A percentile compares a stretch with the other conserved stretches of the same genome.
phyloP scores from a whole-genome alignment of 2,329 filamentous ascomycete species.

The Ambrosiella xylebori region DNA sequence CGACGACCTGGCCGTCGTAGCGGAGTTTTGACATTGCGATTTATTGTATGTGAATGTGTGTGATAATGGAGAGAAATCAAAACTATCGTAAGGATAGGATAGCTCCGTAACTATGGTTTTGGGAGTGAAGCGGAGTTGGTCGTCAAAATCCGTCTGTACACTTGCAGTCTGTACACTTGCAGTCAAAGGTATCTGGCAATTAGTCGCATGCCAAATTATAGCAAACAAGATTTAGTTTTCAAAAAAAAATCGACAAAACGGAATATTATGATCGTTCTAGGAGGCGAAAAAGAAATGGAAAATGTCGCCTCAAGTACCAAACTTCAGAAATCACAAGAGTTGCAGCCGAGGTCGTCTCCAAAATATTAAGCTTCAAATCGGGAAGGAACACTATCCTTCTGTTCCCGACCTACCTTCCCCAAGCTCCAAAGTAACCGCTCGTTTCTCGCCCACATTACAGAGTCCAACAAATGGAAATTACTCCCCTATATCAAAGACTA shows the following conservation, averaged over 20 bases:
- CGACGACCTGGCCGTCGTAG: slow-evolving; percentile 70
- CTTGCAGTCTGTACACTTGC: too few relatives aligned
- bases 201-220: too few relatives aligned
- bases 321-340: neutral
- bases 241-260: neutral
- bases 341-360: neutral
- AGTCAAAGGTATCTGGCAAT: too few relatives aligned
- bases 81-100: neutral
- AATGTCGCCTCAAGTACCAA: neutral
- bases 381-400: neutral
- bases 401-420: neutral
- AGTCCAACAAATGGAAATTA: neutral
- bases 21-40: slow-evolving; percentile 48
- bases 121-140: too few relatives aligned
- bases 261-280: neutral
- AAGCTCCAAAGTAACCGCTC: neutral
- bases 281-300: neutral
- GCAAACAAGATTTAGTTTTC: neutral
- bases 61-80: neutral
- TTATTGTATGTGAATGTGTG: neutral
- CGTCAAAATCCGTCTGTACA: too few relatives aligned
- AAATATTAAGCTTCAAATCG: neutral
- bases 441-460: neutral
- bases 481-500: neutral
- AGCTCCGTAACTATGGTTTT: too few relatives aligned